Base-by-base conservation (phyloP, 768 basidiomycete genomes). In the Amanita subjunquillea region DNA sequence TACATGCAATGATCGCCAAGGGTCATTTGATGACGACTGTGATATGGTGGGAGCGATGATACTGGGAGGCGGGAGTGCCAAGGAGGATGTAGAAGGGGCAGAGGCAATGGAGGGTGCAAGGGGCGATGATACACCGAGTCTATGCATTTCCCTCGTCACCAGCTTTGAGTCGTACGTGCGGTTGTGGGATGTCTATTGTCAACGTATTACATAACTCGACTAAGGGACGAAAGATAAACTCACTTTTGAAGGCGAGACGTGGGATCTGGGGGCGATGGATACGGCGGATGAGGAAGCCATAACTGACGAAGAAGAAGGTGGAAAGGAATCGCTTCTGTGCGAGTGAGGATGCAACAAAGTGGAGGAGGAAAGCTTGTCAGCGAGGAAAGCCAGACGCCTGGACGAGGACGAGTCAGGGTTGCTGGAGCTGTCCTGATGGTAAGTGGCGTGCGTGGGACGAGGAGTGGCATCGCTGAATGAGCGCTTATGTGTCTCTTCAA, bases 1-100 rank as follows among this genome's bases (percentile, higher is more conserved):
- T 30, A 94, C 82, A 65, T 93, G 89, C 20, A 97, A 68, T 22
- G 81, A 71, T 46, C 81, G 79, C 91, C 91, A 95, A 9, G 92
- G 87, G 58, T 90, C 88, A 8, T 74, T 68, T 2, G 74, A 70
- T 1, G 73, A 65, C 9, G 69, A 67, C 1, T 72, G 72, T 2
- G 76, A 65, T n/a, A 71, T 59, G 43, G 52, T 68, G 59, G 63
- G 68, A 4, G 71, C 63, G 45, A 67, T 66, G 50, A 63, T 67
- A 5, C 70, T 66, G 6, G 78, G 69, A 0, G 69, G 62, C 27
- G 72, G 69, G 37, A 75, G 57, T 44, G 73, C 65, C 36, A 79
- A 57, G 22, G 77, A 66, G 4, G 79, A 69, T 3, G 76, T 70
- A 9, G 81, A 76, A 0, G 85, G 72, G 1, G 74, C 71, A 3